Conservation (phyloP, 1,284 basidiomycete species). For the Filobasidium uniguttulatum region DNA sequence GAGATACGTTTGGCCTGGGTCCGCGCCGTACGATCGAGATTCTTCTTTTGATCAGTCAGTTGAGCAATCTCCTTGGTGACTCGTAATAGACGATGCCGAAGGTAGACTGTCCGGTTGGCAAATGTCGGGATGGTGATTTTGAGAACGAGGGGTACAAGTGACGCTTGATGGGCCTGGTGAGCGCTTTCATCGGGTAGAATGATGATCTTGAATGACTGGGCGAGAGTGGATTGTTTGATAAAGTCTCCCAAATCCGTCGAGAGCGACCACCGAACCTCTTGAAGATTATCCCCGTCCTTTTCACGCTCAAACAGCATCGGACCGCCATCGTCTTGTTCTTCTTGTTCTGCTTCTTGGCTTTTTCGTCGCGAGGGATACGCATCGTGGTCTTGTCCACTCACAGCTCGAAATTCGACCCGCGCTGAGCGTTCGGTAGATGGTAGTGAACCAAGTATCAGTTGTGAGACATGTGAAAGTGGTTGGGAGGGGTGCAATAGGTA, state of each 20-base stretch:
- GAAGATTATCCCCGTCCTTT: conserved; percentile 19
- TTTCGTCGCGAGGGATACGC: conserved; percentile 21
- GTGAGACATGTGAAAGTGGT: conserved; percentile 45
- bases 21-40: conserved; percentile 48
- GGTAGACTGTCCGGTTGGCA: conserved; percentile 48
- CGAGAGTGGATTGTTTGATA: conserved; percentile 48
- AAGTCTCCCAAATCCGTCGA: conserved; percentile 55
- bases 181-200: conserved; percentile 26
- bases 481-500: conserved; percentile 41
- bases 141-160: conserved; percentile 32
- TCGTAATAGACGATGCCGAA: conserved; percentile 42
- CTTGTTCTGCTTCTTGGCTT: conserved; percentile 6
- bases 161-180: not conserved
- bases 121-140: conserved; percentile 51
- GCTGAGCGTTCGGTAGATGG: conserved; percentile 30
- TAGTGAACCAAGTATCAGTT: conserved; percentile 28
- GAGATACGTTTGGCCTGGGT: conserved; percentile 47
- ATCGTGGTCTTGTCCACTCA: conserved; percentile 34
- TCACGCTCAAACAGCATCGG: conserved; percentile 26
- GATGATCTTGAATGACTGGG: conserved; percentile 46
- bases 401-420: conserved; percentile 41
- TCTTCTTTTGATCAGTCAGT: conserved; percentile 39
- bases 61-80: conserved; percentile 44
- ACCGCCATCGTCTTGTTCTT: conserved; percentile 16
- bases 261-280: conserved; percentile 46